Conservation (phyloP, 2,329 filamentous ascomycete species). For the Didymella glomerata region DNA sequence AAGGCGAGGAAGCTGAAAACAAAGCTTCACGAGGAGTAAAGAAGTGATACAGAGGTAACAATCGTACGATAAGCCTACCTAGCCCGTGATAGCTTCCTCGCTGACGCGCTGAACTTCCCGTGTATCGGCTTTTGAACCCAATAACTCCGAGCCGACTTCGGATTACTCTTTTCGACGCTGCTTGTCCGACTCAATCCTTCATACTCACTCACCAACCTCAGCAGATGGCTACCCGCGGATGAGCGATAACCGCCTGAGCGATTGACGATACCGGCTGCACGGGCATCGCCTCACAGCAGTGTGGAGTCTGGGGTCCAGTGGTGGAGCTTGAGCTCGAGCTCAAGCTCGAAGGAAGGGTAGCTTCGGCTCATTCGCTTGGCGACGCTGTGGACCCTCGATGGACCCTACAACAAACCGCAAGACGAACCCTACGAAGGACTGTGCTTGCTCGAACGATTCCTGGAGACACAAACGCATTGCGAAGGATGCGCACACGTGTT, state of each 20-base stretch:
- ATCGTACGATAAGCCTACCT: slow-evolving; percentile 12
- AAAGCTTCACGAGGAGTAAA: slow-evolving; percentile 1
- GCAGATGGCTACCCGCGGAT: slow-evolving; percentile 6
- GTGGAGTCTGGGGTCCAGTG: slow-evolving; percentile 5
- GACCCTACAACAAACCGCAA: neutral
- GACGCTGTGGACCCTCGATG: neutral
- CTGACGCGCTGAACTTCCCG: slow-evolving; percentile 18
- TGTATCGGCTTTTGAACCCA: slow-evolving; percentile 15
- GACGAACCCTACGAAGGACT: neutral
- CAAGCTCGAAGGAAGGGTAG: slow-evolving; percentile 9
- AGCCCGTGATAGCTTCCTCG: neutral
- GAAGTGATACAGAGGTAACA: neutral
- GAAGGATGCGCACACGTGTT: too few relatives aligned
- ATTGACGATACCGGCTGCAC: neutral
- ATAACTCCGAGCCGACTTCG: slow-evolving; percentile 16
- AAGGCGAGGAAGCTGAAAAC: neutral
- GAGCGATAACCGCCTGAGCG: too few relatives aligned
- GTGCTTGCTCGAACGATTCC: too few relatives aligned
- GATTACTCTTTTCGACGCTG: slow-evolving; percentile 5
- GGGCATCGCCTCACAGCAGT: neutral
- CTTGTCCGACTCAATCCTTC: slow-evolving; percentile 5
- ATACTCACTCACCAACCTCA: too few relatives aligned
- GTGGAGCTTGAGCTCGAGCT: slow-evolving; percentile 3
- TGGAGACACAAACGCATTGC: too few relatives aligned
- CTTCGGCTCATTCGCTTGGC: slow-evolving; percentile 5